These are phyloP conservation scores for Aegilops umbellulata DNA, from an alignment of 176 grass and related monocot genomes.

Conservation along the genomic window DNA sequence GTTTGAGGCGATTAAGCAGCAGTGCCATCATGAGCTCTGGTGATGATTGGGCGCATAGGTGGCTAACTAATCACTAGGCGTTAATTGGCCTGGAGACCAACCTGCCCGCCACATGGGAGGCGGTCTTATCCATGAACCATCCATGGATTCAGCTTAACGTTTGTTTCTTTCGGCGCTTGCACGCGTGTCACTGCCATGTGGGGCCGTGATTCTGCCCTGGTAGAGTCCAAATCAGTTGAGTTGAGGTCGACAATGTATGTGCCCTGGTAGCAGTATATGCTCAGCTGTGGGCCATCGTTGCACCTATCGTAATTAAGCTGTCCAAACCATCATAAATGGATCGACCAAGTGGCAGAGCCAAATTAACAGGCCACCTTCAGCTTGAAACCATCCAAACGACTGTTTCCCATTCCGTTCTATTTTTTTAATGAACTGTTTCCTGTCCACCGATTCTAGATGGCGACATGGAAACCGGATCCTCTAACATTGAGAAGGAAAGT, in stretches of 20 bases:
- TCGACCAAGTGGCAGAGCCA: not conserved
- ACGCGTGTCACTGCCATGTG: not conserved
- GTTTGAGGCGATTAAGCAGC: not conserved
- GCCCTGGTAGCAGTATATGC: too few species aligned
- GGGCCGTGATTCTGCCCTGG: not conserved
- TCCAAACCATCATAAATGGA: not conserved
- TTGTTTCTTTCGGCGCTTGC: not conserved
- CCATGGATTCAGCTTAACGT: not conserved
- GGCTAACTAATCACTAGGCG: not conserved
- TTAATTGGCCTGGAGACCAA: not conserved
- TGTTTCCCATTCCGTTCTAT: not conserved
- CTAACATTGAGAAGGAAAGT: too few species aligned
- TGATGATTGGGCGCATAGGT: slow-evolving; percentile 31
- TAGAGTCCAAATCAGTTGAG: not conserved
- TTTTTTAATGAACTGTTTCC: too few species aligned
- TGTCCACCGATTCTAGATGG: not conserved
- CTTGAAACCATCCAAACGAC: not conserved
- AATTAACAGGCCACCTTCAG: not conserved
- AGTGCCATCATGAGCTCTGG: slow-evolving; percentile 13
- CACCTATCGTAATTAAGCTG: not conserved
- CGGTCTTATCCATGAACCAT: slow-evolving; percentile 20
- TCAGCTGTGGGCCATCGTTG: not conserved
- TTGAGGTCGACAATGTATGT: too few species aligned
- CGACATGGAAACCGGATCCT: too few species aligned
- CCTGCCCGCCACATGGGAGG: slow-evolving; percentile 18